These are phyloP conservation scores for Medicago truncatula DNA, from an alignment of 306 rosid species.

Conservation along the genomic window MtrunA17r5.0-ANR NC_053049.1:2269501-2270000, in stretches of 20 bases:
- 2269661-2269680: conserved; percentile 35
- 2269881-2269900: conserved; percentile 5
- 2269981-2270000: conserved; percentile 1
- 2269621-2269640: conserved; percentile 57
- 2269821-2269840: neutral
- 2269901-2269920: neutral
- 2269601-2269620: conserved; percentile 92
- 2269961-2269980: conserved; percentile 1
- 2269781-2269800: neutral
- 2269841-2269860: conserved; percentile 1
- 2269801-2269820: neutral
- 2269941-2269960: conserved; percentile 6
- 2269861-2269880: neutral
- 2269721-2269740: neutral
- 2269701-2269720: neutral
- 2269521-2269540: conserved; percentile 32
- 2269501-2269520: conserved; percentile 2
- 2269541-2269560: conserved; percentile 81
- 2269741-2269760: neutral
- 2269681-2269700: conserved; percentile 30
- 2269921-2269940: conserved; percentile 9
- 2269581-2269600: conserved; percentile 78
- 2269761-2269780: neutral
- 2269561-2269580: conserved; percentile 89
- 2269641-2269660: conserved; percentile 34